Conservation (phyloP, 2,329 filamentous ascomycete genomes). For the Rhynchosporium graminicola region DNA sequence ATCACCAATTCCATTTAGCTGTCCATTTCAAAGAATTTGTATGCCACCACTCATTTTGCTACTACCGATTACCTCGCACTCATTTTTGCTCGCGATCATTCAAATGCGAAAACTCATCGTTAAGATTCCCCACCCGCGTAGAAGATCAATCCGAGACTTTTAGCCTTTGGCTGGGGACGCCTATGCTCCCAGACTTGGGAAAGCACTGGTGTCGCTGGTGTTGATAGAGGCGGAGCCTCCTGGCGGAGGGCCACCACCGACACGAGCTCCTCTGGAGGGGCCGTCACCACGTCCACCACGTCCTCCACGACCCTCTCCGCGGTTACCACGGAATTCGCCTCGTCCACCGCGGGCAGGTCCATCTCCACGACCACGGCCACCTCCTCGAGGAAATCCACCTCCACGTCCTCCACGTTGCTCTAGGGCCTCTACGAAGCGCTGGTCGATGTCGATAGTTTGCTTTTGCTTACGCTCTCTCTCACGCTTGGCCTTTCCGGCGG, state of each 20-base stretch:
- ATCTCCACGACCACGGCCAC: conserved; percentile 44
- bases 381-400: conserved; percentile 46
- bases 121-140: conserved; percentile 20
- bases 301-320: conserved; percentile 45
- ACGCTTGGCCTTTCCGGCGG: conserved; percentile 76
- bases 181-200: conserved; percentile 52
- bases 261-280: conserved; percentile 47
- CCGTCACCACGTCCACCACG: conserved; percentile 53
- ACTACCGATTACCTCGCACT: conserved; percentile 11
- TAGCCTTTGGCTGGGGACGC: conserved; percentile 15
- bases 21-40: conserved; percentile 21
- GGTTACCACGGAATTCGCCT: conserved; percentile 41
- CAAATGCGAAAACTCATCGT: conserved; percentile 23
- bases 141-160: conserved; percentile 29
- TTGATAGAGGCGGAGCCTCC: conserved; percentile 47
- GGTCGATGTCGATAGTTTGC: conserved; percentile 84
- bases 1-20: conserved; percentile 23
- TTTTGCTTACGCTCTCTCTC: conserved; percentile 92
- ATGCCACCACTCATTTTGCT: conserved; percentile 9
- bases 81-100: conserved; percentile 28
- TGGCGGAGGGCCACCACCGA: conserved; percentile 36
- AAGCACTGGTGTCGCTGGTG: conserved; percentile 51
- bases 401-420: conserved; percentile 44
- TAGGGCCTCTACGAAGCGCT: conserved; percentile 74
- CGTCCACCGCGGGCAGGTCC: conserved; percentile 55